Evolutionary conservation across 768 basidiomycete genomes (phyloP).

Genomic region (Lentinus tigrinus): DNA sequence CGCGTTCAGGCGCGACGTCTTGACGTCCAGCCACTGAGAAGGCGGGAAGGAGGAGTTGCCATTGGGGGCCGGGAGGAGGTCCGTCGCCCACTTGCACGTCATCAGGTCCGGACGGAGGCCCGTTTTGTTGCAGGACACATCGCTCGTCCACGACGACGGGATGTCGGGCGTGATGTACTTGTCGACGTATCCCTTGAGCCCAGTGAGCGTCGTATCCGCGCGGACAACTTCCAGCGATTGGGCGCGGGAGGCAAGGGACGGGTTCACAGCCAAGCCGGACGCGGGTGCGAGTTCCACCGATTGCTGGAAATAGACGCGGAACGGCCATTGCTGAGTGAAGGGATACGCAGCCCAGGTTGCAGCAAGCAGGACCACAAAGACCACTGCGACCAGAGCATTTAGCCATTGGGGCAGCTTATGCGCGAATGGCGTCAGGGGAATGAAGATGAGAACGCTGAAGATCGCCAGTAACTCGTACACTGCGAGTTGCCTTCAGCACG

Average conservation of each 20-base stretch:
- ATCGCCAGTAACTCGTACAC: constrained; percentile 51
- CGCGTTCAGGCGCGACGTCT: constrained; percentile 38
- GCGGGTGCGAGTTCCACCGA: constrained; percentile 40
- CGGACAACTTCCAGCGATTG: constrained; percentile 20
- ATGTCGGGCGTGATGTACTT: constrained; percentile 45
- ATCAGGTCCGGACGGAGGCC: constrained; percentile 35
- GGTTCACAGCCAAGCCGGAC: not conserved
- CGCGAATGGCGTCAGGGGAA: constrained; percentile 66
- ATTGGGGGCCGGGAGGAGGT: constrained; percentile 39
- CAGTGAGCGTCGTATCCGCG: constrained; percentile 44
- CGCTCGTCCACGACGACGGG: constrained; percentile 46
- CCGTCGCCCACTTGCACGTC: constrained; percentile 50
- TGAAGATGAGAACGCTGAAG: constrained; percentile 47
- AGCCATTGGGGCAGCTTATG: constrained; percentile 47
- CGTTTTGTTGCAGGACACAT: constrained; percentile 31
- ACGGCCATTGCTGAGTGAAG: constrained; percentile 57
- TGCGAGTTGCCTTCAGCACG: constrained; percentile 22
- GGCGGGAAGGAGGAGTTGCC: constrained; percentile 8
- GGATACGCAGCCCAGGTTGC: constrained; percentile 45
- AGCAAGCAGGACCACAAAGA: constrained; percentile 40
- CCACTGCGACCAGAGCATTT: constrained; percentile 33
- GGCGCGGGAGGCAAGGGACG: not conserved
- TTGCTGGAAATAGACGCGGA: constrained; percentile 76
- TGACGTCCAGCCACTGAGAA: constrained; percentile 44
- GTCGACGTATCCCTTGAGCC: constrained; percentile 43